Percentiles rank a stretch among this genome's conserved stretches.
phyloP scores from a whole-genome alignment of 352 stramenopile species.

The Plasmopara viticola region DNA sequence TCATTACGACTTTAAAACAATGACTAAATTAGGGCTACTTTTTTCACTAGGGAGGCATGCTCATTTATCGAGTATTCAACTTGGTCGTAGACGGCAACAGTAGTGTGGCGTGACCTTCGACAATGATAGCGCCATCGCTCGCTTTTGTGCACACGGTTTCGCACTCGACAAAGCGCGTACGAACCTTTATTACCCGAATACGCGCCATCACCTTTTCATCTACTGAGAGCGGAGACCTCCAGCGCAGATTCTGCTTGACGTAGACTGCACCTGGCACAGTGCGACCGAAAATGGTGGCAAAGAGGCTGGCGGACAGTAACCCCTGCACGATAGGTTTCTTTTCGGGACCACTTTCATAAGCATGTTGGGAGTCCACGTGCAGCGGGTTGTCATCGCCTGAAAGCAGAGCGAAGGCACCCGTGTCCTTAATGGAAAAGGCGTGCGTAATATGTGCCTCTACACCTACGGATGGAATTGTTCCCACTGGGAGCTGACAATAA shows the following conservation, averaged over 20 bases:
- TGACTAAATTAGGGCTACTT: too few relatives aligned
- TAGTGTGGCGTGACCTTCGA: slow-evolving; percentile 65
- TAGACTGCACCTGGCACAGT: slow-evolving; percentile 71
- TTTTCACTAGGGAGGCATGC: background rate
- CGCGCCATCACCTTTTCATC: slow-evolving; percentile 48
- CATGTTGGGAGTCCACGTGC: slow-evolving; percentile 52
- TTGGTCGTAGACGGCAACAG: slow-evolving; percentile 25
- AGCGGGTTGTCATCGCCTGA: slow-evolving; percentile 76
- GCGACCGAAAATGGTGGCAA: slow-evolving; percentile 75
- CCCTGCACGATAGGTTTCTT: slow-evolving; percentile 62
- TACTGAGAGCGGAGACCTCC: slow-evolving; percentile 54
- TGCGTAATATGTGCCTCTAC: slow-evolving; percentile 54
- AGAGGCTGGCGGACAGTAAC: slow-evolving; percentile 73
- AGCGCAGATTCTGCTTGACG: slow-evolving; percentile 65
- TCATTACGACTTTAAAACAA: too few relatives aligned
- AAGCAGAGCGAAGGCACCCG: slow-evolving; percentile 48
- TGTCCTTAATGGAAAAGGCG: slow-evolving; percentile 57
- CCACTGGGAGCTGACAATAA: slow-evolving; percentile 31
- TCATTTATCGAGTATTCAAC: background rate
- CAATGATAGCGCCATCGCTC: slow-evolving; percentile 39
- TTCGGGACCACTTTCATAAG: slow-evolving; percentile 17
- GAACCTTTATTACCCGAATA: slow-evolving; percentile 54
- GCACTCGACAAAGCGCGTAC: slow-evolving; percentile 69
- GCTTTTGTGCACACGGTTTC: slow-evolving; percentile 58
- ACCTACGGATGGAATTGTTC: slow-evolving; percentile 41